phyloP scores from a whole-genome alignment of 371 early-diverging fungal genomes.

The Mucor lusitanicus region DNA sequence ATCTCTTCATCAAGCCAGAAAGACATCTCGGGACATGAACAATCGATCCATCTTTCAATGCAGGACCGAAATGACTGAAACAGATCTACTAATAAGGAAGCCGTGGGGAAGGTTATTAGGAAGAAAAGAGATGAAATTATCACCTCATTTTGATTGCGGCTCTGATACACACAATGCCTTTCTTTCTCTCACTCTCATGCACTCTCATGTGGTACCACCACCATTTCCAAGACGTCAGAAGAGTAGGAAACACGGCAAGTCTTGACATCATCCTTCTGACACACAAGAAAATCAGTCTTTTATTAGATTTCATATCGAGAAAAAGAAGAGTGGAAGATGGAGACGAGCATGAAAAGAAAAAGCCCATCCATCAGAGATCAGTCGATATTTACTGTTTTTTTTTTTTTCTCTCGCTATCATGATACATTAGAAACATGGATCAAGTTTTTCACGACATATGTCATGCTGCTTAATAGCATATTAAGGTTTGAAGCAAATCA shows the following conservation, averaged over 20 bases:
- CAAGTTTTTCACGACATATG: background rate
- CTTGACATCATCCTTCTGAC: background rate
- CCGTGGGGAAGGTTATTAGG: background rate
- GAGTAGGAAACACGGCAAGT: background rate
- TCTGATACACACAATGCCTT: background rate
- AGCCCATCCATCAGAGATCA: background rate
- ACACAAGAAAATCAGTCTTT: background rate
- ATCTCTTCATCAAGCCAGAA: background rate
- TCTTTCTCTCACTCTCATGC: background rate
- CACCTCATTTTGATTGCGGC: background rate
- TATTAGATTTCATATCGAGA: background rate
- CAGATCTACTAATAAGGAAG: background rate
- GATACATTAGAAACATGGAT: background rate
- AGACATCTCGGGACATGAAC: background rate
- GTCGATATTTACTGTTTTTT: background rate
- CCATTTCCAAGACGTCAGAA: background rate
- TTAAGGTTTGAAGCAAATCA: background rate
- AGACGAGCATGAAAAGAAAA: background rate
- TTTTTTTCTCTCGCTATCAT: background rate
- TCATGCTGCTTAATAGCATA: background rate
- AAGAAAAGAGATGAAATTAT: background rate
- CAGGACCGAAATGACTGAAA: background rate
- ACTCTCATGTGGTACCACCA: background rate
- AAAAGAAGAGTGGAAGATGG: background rate
- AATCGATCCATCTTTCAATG: background rate